These are phyloP conservation scores for Linaria vulgaris DNA, from an alignment of 257 asterid species.

Conservation along the genomic window DNA sequence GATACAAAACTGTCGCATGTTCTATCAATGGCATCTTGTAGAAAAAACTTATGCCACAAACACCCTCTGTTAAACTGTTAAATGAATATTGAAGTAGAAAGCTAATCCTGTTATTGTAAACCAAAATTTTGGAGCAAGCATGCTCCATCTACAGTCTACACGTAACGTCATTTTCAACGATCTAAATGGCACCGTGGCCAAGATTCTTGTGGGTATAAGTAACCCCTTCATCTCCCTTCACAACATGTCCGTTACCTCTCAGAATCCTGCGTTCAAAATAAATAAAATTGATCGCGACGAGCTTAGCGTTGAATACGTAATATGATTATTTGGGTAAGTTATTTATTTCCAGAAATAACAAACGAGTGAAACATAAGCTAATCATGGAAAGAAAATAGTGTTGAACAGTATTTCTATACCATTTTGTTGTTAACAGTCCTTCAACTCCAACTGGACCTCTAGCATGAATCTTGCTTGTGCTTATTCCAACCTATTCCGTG, in stretches of 20 bases:
- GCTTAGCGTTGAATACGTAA: not conserved
- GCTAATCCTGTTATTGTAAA: not conserved
- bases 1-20: no score
- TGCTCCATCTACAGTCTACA: not conserved
- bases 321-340: no score
- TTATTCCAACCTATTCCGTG: slow-evolving; percentile 56
- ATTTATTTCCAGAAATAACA: not conserved
- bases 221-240: slow-evolving; percentile 39
- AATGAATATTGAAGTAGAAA: not conserved
- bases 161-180: not conserved
- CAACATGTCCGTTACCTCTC: slow-evolving; percentile 39
- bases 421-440: slow-evolving; percentile 61
- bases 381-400: not conserved
- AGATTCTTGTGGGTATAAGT: slow-evolving; percentile 34
- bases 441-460: slow-evolving; percentile 80
- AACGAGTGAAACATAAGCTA: not conserved
- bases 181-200: slow-evolving; percentile 1
- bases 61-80: not conserved
- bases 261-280: slow-evolving; percentile 30
- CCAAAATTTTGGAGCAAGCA: not conserved
- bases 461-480: slow-evolving; percentile 73
- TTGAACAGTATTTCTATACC: slow-evolving; percentile 35
- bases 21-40: no score
- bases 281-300: not conserved
- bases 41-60: no score